phyloP scores from a whole-genome alignment of 106 monocot species.

The Dendrobium catenatum region DNA sequence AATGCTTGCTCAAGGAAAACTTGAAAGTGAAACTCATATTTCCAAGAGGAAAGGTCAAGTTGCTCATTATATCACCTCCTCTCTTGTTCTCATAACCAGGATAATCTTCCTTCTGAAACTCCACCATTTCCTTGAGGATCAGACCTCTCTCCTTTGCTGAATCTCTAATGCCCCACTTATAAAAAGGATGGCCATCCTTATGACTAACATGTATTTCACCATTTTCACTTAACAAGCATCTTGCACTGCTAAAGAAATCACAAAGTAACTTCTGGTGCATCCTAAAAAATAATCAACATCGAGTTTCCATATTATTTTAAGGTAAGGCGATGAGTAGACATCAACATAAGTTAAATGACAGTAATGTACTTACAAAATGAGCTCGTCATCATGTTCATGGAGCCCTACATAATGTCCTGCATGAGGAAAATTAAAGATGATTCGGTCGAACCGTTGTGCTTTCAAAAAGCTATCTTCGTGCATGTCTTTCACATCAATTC shows the following conservation, averaged over 20 bases:
- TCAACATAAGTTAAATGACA: neutral
- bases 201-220: constrained; percentile 2
- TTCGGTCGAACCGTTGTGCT: too few species aligned
- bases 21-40: constrained; percentile 10
- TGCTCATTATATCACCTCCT: constrained; percentile 10
- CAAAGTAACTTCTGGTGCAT: neutral
- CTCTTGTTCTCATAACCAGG: neutral
- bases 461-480: too few species aligned
- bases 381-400: neutral
- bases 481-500: too few species aligned
- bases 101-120: too few species aligned
- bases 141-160: constrained; percentile 1
- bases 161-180: neutral
- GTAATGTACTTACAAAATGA: neutral
- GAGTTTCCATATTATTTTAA: neutral
- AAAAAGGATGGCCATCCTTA: constrained; percentile 5
- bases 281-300: neutral
- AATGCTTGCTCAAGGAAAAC: neutral
- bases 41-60: constrained; percentile 13
- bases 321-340: neutral
- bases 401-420: constrained; percentile 13
- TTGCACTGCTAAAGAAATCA: constrained; percentile 1
- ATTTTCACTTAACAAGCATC: neutral
- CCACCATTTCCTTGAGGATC: neutral
- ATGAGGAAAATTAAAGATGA: constrained; percentile 20